Conservation (phyloP, 2,329 filamentous ascomycete genomes). For the Fusarium sp. region DNA sequence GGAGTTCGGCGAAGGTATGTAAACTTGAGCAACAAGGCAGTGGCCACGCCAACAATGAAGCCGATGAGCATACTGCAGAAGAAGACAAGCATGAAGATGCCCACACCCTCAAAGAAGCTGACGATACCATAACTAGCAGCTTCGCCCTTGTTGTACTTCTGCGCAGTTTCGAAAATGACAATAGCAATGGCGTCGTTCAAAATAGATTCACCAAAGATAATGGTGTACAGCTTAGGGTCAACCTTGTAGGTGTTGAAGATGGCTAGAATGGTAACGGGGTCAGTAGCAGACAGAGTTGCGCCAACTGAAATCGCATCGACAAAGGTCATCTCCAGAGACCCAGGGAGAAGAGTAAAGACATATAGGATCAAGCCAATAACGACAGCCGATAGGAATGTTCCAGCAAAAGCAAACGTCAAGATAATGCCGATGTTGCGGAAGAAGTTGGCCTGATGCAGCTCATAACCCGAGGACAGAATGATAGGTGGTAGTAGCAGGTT, state of each 20-base stretch:
- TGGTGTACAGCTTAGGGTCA: conserved; percentile 97
- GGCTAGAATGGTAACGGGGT: conserved; percentile 96
- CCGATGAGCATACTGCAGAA: conserved; percentile 94
- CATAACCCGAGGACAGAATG: conserved; percentile 96
- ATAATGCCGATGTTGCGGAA: conserved; percentile 99
- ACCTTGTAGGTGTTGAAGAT: conserved; percentile 99
- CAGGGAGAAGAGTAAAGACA: conserved; percentile 88
- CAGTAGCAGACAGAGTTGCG: conserved; percentile 95
- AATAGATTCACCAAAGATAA: conserved; percentile 99
- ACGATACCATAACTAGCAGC: conserved; percentile 81
- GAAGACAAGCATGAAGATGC: conserved; percentile 96
- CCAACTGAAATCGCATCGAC: conserved; percentile 97
- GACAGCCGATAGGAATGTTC: conserved; percentile 97
- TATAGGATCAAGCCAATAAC: conserved; percentile 91
- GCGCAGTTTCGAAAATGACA: conserved; percentile 97
- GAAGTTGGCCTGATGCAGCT: conserved; percentile 98
- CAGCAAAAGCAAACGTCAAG: conserved; percentile 96
- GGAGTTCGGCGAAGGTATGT: conserved; percentile 93
- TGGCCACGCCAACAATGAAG: conserved; percentile 86
- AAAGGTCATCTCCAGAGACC: conserved; percentile 88
- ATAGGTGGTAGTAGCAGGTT: conserved; percentile 98
- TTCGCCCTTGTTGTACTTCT: conserved; percentile 86
- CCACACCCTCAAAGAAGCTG: conserved; percentile 90
- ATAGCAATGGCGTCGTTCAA: conserved; percentile 98
- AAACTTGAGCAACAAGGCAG: conserved; percentile 92